Conservation (phyloP, 139 green algal genomes). For the Tetraselmis striata region DNA sequence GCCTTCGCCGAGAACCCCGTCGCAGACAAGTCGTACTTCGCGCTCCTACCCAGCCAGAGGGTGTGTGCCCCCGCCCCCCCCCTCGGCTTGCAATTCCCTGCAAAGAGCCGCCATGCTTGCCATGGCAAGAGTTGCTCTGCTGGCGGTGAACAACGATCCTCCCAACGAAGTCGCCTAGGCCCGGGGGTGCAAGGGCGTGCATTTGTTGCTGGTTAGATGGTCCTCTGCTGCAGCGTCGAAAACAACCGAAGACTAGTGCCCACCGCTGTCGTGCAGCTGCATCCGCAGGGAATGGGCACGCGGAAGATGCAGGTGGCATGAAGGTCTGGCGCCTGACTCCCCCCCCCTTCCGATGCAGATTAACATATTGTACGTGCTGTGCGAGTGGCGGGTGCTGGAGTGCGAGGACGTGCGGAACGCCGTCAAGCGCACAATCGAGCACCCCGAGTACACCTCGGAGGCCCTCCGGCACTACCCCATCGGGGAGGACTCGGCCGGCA, state of each 20-base stretch:
- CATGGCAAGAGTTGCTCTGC: too few species aligned
- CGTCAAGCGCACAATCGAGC: neutral
- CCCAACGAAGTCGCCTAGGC: too few species aligned
- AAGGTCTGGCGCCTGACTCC: neutral
- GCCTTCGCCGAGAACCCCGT: neutral
- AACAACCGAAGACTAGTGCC: too few species aligned
- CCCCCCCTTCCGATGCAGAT: neutral
- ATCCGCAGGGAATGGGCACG: too few species aligned
- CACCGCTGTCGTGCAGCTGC: too few species aligned
- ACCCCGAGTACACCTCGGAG: constrained; percentile 3
- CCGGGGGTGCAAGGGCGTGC: too few species aligned
- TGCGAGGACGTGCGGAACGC: neutral
- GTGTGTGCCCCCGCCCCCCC: neutral
- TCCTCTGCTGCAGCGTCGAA: too few species aligned
- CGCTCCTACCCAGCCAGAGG: neutral
- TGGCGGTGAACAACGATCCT: too few species aligned
- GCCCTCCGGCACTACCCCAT: constrained; percentile 2
- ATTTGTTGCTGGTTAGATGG: too few species aligned
- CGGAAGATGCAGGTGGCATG: too few species aligned
- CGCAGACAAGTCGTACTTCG: neutral
- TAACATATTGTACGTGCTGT: constrained; percentile 3
- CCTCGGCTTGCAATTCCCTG: too few species aligned
- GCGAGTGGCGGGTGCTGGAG: constrained; percentile 1
- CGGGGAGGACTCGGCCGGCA: neutral
- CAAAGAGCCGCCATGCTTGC: too few species aligned